A percentile compares a stretch with the other conserved stretches of the same genome.
Conservation (phyloP, 345 rosid species). For the Eucalyptus lansdowneana region DNA sequence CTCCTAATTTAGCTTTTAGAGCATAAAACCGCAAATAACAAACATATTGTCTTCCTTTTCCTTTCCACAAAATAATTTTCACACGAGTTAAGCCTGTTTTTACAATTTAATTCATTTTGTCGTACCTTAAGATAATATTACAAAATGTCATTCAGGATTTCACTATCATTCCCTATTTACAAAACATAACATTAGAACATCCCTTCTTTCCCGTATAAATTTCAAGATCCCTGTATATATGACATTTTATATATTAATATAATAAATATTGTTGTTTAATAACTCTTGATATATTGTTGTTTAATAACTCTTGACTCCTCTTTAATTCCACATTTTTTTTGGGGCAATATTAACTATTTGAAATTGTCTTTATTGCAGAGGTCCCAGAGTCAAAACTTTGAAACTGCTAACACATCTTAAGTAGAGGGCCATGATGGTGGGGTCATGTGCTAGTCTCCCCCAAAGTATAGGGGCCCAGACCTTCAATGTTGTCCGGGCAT, state of each 20-base stretch:
- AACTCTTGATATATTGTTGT: neutral
- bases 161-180: neutral
- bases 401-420: too few relatives aligned
- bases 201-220: neutral
- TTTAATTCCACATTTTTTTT: neutral
- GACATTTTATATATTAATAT: neutral
- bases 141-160: neutral
- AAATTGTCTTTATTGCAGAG: neutral
- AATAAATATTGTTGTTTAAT: neutral
- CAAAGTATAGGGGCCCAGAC: too few relatives aligned
- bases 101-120: accelerated
- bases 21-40: neutral
- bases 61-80: neutral
- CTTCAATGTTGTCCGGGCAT: too few relatives aligned
- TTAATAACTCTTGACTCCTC: neutral
- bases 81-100: neutral
- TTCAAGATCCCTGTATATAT: neutral
- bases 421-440: too few relatives aligned
- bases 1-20: neutral
- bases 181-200: neutral
- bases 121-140: neutral
- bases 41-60: neutral
- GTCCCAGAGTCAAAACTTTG: too few relatives aligned
- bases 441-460: too few relatives aligned
- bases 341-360: neutral